phyloP scores from a whole-genome alignment of 805 yeast genomes.

The Candida alai region DNA sequence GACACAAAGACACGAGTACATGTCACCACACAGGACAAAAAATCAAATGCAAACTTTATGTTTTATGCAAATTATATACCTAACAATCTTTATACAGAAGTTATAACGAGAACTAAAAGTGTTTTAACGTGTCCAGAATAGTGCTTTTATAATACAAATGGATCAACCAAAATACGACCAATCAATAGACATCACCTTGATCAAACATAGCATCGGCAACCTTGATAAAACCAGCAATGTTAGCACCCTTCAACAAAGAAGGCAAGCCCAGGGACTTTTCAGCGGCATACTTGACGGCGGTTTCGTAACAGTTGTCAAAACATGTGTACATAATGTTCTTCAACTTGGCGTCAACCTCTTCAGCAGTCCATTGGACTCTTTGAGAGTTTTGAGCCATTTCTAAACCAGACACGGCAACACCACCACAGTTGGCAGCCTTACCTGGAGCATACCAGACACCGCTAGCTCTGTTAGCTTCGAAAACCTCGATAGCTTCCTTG shows the following conservation, averaged over 20 bases:
- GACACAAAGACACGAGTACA: no score
- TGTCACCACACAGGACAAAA: no score
- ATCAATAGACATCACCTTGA: conserved; percentile 74
- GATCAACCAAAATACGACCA: conserved; percentile 1
- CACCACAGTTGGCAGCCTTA: conserved; percentile 99
- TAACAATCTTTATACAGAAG: no score
- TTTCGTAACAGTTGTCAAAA: conserved; percentile 87
- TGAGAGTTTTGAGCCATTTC: conserved; percentile 99
- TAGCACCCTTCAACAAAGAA: conserved; percentile 96
- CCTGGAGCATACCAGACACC: conserved; percentile 98
- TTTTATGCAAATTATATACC: no score
- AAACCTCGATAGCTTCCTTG: conserved; percentile 91
- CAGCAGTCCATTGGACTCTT: conserved; percentile 85
- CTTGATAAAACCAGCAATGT: conserved; percentile 97
- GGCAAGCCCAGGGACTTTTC: conserved; percentile 71
- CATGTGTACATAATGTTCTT: conserved; percentile 91
- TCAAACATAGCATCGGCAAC: conserved; percentile 98
- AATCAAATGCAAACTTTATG: no score
- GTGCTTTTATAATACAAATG: conserved; percentile 1
- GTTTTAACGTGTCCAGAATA: no score
- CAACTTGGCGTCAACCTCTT: conserved; percentile 87
- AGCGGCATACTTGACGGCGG: conserved; percentile 76
- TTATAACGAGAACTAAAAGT: no score
- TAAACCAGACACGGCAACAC: conserved; percentile 97
- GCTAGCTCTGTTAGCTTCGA: conserved; percentile 74